Percentiles rank a stretch among this genome's conserved stretches.
Conservation (phyloP, 805 yeast genomes). For the Maudiozyma serrabonitensis region DNA sequence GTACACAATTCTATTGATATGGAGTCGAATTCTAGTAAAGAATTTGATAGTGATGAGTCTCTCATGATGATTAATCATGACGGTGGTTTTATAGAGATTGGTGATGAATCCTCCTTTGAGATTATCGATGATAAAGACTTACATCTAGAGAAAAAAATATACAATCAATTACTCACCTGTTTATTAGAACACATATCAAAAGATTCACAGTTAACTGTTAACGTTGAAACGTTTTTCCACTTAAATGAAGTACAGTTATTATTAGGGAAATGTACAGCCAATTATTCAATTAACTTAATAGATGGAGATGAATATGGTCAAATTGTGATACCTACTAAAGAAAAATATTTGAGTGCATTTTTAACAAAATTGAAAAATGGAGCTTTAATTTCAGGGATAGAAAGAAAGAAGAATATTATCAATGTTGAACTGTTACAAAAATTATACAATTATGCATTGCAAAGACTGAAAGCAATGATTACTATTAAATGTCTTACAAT, state of each 20-base stretch:
- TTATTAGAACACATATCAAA: too few relatives aligned
- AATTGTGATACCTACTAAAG: too few relatives aligned
- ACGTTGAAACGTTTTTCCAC: too few relatives aligned
- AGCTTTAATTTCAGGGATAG: neutral
- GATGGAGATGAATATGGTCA: too few relatives aligned
- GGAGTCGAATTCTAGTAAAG: constrained; percentile 2
- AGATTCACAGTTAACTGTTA: too few relatives aligned
- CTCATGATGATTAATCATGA: neutral
- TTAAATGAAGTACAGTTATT: too few relatives aligned
- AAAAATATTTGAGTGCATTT: neutral
- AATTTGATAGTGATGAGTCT: constrained; percentile 3
- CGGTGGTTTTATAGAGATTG: too few relatives aligned
- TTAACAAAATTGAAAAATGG: neutral
- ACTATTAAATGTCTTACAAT: constrained; percentile 7
- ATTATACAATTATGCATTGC: neutral
- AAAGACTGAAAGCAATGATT: constrained; percentile 8
- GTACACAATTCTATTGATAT: too few relatives aligned
- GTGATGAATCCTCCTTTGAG: neutral
- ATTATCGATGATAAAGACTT: constrained; percentile 2
- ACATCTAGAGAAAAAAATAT: constrained; percentile 2
- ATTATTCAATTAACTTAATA: too few relatives aligned
- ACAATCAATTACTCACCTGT: too few relatives aligned
- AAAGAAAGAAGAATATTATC: neutral
- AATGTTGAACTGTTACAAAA: neutral
- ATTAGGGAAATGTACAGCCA: too few relatives aligned